Evolutionary conservation across 2,329 filamentous ascomycete species (phyloP), one percentile per base, ranked within the genome.

Genomic region (Diaporthe nobilis): DNA sequence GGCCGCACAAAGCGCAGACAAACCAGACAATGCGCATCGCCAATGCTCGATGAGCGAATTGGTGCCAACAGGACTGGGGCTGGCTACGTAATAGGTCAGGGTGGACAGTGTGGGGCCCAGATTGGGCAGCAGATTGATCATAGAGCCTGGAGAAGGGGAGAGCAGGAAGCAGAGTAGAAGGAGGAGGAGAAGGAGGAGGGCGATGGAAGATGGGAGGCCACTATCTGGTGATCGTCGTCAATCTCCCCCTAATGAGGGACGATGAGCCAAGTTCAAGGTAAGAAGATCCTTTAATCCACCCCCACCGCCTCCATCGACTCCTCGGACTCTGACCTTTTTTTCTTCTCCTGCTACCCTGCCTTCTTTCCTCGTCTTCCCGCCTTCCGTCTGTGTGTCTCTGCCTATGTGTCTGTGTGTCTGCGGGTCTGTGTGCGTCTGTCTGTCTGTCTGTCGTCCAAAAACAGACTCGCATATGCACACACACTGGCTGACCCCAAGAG

Each of bases 191-290:
- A 39, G 31, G 6, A 39, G 28, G 44, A 42, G 58, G 44, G 34
- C 10, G 71, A 44, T 17, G 68, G 47, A 49, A 49, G 47, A 31
- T 28, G 25, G 67, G 44, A 55, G 49, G 51, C 60, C 63, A 60
- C 53, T 15, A 49, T 49, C 57, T 57, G 58, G 53, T 63, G 74
- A 75, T 75, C 70, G 74, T 57, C 74, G 71, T 57, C 60, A 72
- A 75, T 75, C 57, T 75, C 74, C 60, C 60, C 74, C 70, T 58
- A 75, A 73, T 67, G 70, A 65, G 67, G 58, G 42, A 60, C 71
- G 25, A 72, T 42, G 58, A 72, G 61, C 74, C 74, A 55, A 31
- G 70, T 49, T 51, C 58, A 55, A 67, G 70, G 60, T 31, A 47
- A 73, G 71, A 73, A 73, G 71, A 73, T 73, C 71, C 71, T 73